Base-by-base conservation (phyloP, 2,329 filamentous ascomycete species). In the Claviceps citrina region DNA sequence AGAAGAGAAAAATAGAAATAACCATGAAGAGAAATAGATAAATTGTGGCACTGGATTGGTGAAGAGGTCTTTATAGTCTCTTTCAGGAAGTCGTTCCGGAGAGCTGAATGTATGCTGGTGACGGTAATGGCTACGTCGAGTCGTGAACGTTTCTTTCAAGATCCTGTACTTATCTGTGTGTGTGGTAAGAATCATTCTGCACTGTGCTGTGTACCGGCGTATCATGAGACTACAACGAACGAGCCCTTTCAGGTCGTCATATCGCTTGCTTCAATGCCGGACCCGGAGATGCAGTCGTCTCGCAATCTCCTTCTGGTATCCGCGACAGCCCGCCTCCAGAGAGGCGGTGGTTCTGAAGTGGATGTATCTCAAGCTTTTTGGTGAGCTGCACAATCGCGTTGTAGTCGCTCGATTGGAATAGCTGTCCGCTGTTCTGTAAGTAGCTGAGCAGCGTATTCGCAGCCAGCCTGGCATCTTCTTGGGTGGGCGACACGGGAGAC, bases 391-490 rank as follows among this genome's bases (percentile, higher is more conserved):
- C 70, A 36, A 95, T 77, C 3, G 77, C 75, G 47, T 83, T 59
- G 55, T 81, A 87, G 46, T 95, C 87, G 50, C 74, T 73, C 35
- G 84, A 73, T 52, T 91, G 83, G 13, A 83, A 74, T 25, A 22
- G 8, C 20, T 85, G 72, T 1, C 77, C 79, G 18, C 59, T 65
- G 44, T 78, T 77, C 50, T 84, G 73, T 56, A 95, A 81, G 54
- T 89, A 94, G 44, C 64, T 79, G 56, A 93, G 72, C 16, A 95
- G 74, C 2, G 87, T 78, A 51, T 89, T 80, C 4, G 93, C 71
- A 1, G 87, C 89, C 38, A 76, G 72, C 30, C 83, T 73, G 4
- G 87, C 87, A 57, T 96, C 86, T 50, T 95, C 86, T 49, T 86
- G 82, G 0, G 80, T 85, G 0, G 81, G 82, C 2, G 81, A 81